Percentiles rank a stretch among this genome's conserved stretches.
Conservation (phyloP, 371 early-diverging fungal genomes). For the Mucor plumbeus region DNA sequence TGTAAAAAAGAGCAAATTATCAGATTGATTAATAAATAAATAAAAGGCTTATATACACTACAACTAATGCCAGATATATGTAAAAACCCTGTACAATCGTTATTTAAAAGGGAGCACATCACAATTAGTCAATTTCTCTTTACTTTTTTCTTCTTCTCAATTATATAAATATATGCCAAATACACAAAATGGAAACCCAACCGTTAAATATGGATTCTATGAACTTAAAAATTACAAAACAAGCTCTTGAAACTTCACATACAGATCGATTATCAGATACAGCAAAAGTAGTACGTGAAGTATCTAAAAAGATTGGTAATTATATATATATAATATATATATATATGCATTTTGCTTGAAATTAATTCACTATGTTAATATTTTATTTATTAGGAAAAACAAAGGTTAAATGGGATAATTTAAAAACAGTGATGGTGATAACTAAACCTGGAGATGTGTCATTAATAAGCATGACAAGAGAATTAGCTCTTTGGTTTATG, state of each 20-base stretch:
- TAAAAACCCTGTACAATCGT: neutral
- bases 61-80: neutral
- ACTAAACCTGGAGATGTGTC: slow-evolving; percentile 87
- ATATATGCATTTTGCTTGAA: no score
- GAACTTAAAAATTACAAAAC: neutral
- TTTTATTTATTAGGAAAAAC: slow-evolving; percentile 38
- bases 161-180: neutral
- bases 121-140: neutral
- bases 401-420: slow-evolving; percentile 68
- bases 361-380: neutral
- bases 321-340: no score
- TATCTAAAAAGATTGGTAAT: slow-evolving; percentile 45
- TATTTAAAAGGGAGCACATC: neutral
- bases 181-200: slow-evolving; percentile 7
- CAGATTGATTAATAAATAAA: neutral
- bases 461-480: slow-evolving; percentile 78
- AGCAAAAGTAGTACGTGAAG: slow-evolving; percentile 49
- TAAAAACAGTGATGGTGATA: slow-evolving; percentile 83
- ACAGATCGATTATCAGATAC: slow-evolving; percentile 34
- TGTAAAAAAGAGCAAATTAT: neutral
- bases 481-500: slow-evolving; percentile 83
- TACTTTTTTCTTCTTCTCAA: neutral
- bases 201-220: slow-evolving; percentile 8
- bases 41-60: neutral
- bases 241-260: neutral